phyloP scores from a whole-genome alignment of 805 yeast genomes.

The Kluyveromyces siamensis region DNA sequence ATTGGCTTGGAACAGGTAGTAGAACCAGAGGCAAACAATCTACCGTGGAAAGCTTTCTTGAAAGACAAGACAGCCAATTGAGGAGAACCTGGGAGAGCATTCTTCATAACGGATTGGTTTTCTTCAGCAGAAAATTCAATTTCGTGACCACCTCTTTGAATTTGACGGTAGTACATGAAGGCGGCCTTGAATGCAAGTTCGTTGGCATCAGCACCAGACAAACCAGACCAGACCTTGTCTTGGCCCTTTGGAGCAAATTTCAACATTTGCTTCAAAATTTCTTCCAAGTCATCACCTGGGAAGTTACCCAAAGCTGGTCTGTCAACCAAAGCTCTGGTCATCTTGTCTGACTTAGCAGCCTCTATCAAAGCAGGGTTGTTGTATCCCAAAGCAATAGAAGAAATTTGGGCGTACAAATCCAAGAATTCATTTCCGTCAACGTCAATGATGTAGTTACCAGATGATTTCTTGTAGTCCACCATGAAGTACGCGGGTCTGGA shows the following conservation, averaged over 20 bases:
- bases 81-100: constrained; percentile 83
- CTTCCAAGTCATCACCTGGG: constrained; percentile 47
- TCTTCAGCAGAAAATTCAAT: constrained; percentile 62
- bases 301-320: constrained; percentile 63
- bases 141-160: constrained; percentile 49
- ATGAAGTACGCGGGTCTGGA: constrained; percentile 54
- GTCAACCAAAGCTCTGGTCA: constrained; percentile 56
- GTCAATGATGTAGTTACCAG: constrained; percentile 58
- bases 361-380: constrained; percentile 55
- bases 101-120: constrained; percentile 64
- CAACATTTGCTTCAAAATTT: constrained; percentile 39
- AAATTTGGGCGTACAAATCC: constrained; percentile 65
- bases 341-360: constrained; percentile 49
- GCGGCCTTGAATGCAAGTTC: constrained; percentile 68
- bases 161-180: constrained; percentile 52
- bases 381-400: constrained; percentile 64
- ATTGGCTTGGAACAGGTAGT: constrained; percentile 91
- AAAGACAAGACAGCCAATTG: constrained; percentile 79
- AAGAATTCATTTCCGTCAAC: constrained; percentile 54
- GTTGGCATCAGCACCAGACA: constrained; percentile 62
- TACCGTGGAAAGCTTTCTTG: constrained; percentile 87
- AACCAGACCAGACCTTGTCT: constrained; percentile 52
- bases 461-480: constrained; percentile 54
- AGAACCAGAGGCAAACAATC: constrained; percentile 85
- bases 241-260: constrained; percentile 60